Percentiles rank a stretch among this genome's conserved stretches.
phyloP scores from a whole-genome alignment of 1,284 basidiomycete genomes.

The Pholiota adiposa region DNA sequence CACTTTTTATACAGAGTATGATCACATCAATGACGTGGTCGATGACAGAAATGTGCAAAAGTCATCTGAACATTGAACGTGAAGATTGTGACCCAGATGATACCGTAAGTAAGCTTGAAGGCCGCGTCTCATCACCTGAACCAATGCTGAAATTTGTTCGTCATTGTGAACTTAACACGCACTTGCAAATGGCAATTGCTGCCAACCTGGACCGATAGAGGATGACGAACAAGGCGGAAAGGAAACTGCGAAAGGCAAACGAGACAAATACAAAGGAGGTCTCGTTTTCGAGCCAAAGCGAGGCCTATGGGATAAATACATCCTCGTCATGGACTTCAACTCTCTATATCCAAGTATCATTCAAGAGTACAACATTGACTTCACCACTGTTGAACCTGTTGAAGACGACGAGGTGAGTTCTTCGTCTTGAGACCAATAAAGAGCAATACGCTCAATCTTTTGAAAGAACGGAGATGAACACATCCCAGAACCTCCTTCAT shows the following conservation, averaged over 20 bases:
- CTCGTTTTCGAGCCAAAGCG: slow-evolving; percentile 97
- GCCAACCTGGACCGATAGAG: slow-evolving; percentile 60
- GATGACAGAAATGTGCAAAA: slow-evolving; percentile 93
- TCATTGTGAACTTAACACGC: slow-evolving; percentile 47
- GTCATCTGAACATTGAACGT: slow-evolving; percentile 84
- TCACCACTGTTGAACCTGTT: slow-evolving; percentile 89
- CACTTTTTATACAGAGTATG: slow-evolving; percentile 67
- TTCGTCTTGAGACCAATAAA: not conserved
- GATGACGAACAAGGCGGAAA: slow-evolving; percentile 62
- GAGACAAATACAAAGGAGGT: slow-evolving; percentile 98
- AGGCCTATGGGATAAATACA: slow-evolving; percentile 95
- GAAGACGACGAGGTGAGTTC: slow-evolving; percentile 63
- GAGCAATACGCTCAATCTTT: not conserved
- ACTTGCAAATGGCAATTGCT: slow-evolving; percentile 31
- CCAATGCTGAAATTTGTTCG: slow-evolving; percentile 86
- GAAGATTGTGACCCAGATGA: slow-evolving; percentile 98
- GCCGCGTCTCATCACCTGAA: slow-evolving; percentile 78
- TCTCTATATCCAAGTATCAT: slow-evolving; percentile 99
- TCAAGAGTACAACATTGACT: slow-evolving; percentile 99
- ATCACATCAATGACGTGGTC: slow-evolving; percentile 98
- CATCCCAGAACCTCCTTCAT: slow-evolving; percentile 87
- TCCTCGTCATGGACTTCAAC: slow-evolving; percentile 99
- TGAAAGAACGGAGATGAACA: slow-evolving; percentile 79
- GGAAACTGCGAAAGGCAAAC: slow-evolving; percentile 64
- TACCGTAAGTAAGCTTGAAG: slow-evolving; percentile 90